Evolutionary conservation across 495 filamentous ascomycete species (phyloP), one percentile per base, ranked within the genome.

Genomic region (Hamigera avellanea): DNA sequence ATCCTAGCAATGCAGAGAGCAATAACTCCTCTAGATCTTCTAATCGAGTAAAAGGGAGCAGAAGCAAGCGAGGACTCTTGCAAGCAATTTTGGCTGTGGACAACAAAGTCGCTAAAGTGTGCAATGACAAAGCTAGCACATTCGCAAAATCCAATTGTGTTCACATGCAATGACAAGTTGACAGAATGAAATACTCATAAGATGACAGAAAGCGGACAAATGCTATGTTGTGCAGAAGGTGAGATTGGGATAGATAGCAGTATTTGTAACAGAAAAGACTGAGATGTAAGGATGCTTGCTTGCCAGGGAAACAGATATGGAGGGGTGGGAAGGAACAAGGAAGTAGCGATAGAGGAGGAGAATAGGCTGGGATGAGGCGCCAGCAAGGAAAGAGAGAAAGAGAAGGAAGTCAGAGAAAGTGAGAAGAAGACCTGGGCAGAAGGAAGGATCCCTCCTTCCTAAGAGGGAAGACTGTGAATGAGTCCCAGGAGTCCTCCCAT

Each of bases 111-210:
- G 9, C 21, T 23, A 9, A 23, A 23, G 21, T 41, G 31, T 37
- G 13, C 19, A 28, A 15, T 5, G 19, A 33, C 19, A 39, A 37
- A 32, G 42, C 35, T 44, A 40, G 36, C 39, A 44, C 37, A 35
- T 26, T 44, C 27, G 40, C 41, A 48, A 41, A 48, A 50, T 46
- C 48, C 48, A 57, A 52, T 41, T 48, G 19, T 29, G 40, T 39
- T 46, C 41, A 54, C 45, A 53, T 48, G 43, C 36, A 52, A 44
- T 33, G 25, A 42, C 37, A 48, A 45, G 33, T 36, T 44, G 46
- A 38, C 34, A 35, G 38, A 18, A 12, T 32, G 27, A 50, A 32
- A 50, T 49, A 25, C 8, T 35, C 49, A 38, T 45, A 35, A 49
- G 34, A 49, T 45, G 40, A 37, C 29, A 19, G 32, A 42, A 44